Percentiles rank a stretch among this genome's conserved stretches.
phyloP scores from a whole-genome alignment of 306 rosid genomes.

The Sicyos edulis region DNA sequence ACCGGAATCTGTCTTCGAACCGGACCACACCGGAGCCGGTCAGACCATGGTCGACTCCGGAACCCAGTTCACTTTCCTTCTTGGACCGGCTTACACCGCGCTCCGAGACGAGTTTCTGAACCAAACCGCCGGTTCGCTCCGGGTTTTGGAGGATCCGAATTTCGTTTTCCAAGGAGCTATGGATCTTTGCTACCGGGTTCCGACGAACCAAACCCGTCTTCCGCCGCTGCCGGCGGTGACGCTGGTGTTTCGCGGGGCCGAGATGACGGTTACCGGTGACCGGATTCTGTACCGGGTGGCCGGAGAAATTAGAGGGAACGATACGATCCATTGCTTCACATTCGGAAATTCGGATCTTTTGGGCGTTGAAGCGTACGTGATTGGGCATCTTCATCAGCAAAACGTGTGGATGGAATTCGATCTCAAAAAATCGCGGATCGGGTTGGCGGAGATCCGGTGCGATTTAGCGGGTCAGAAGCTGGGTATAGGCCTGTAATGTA shows the following conservation, averaged over 20 bases:
- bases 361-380: constrained; percentile 68
- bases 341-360: constrained; percentile 79
- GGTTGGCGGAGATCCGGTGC: constrained; percentile 53
- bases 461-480: constrained; percentile 41
- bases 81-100: constrained; percentile 52
- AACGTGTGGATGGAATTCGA: constrained; percentile 84
- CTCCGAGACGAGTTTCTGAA: constrained; percentile 49
- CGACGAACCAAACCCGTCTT: constrained; percentile 26
- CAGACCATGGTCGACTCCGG: constrained; percentile 90
- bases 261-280: constrained; percentile 48
- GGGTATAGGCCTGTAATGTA: constrained; percentile 18
- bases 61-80: constrained; percentile 76
- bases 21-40: constrained; percentile 86
- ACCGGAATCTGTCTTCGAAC: constrained; percentile 32
- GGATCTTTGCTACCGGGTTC: constrained; percentile 66
- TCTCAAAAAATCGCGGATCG: constrained; percentile 52
- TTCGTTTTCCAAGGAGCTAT: constrained; percentile 62
- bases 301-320: constrained; percentile 35
- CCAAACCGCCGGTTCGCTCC: constrained; percentile 32
- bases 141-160: constrained; percentile 47
- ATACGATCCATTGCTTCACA: constrained; percentile 63
- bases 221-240: constrained; percentile 52
- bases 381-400: constrained; percentile 85
- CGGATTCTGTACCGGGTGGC: constrained; percentile 52
- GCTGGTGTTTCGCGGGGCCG: constrained; percentile 56